Evolutionary conservation across 345 rosid genomes (phyloP), one percentile per base, ranked within the genome.

Genomic region (Cardamine chenopodiifolia): DNA sequence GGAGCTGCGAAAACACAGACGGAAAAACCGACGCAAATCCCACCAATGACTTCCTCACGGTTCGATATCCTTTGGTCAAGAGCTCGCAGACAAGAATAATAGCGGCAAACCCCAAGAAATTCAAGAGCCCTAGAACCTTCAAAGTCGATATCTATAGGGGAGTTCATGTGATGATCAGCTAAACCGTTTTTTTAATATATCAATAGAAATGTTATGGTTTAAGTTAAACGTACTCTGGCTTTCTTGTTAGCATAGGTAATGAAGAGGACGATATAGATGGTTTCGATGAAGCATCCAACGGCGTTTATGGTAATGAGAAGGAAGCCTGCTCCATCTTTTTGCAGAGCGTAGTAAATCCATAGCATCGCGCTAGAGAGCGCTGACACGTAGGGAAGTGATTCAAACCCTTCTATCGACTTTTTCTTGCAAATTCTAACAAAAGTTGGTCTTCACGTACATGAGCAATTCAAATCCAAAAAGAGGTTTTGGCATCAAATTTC

Each of bases 301-400:
- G 87, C 73, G 74, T 88, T 90, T 17, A 87, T 88, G 58, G 93
- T 88, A 37, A 87, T 81, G 76, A 90, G 90, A 76, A 88, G 87
- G 77, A 78, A 56, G 8, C 83, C 92, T 22, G 81, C 39, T 19
- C 89, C 81, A 7, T 79, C 54, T 74, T 85, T 90, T 26, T 80
- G 75, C 31, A 80, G 72, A 45, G 92, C 93, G 59, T 90, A 90
- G 68, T 86, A 87, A n/a, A 88, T 79, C 83, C 84, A 86, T 18
- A 87, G 66, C 92, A 86, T 85, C 15, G 93, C 85, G 56, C 89
- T 88, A 78, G 87, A 88, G 10, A 90, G 80, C n/a, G 89, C 83
- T n/a, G 84, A 85, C 35, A 84, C 76, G n/a, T 88, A 90, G 0
- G 97, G 97, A 59, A 87, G 68, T 34, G 92, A 86, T 19, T 87